A percentile compares a stretch with the other conserved stretches of the same genome.
phyloP scores from a whole-genome alignment of 1,139 yeast genomes.

The Pichia sp. region DNA sequence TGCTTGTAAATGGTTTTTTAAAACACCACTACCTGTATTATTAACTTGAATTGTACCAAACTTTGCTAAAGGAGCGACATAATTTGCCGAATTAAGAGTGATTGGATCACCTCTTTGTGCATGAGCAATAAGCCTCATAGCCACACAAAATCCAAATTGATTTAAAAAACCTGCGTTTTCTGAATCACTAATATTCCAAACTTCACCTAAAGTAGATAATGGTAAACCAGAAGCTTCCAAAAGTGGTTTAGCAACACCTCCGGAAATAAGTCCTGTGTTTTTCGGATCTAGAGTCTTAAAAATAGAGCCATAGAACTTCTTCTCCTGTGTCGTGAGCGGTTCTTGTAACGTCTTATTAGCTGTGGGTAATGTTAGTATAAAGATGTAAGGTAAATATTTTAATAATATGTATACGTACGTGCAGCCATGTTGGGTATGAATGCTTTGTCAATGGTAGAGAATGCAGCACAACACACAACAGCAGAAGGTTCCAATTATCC shows the following conservation, averaged over 20 bases:
- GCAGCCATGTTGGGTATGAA: background rate
- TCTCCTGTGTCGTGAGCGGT: slow-evolving; percentile 71
- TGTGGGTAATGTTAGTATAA: slow-evolving; percentile 2
- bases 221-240: slow-evolving; percentile 85
- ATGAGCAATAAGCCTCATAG: slow-evolving; percentile 85
- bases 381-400: background rate
- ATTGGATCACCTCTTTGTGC: slow-evolving; percentile 65
- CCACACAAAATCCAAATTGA: slow-evolving; percentile 74
- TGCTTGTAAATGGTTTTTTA: slow-evolving; percentile 16
- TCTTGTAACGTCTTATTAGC: slow-evolving; percentile 21
- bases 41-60: slow-evolving; percentile 36
- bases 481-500: no score
- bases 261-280: slow-evolving; percentile 76
- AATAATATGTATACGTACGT: background rate
- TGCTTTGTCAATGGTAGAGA: no score
- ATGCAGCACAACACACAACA: no score
- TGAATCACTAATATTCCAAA: slow-evolving; percentile 89
- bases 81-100: slow-evolving; percentile 40
- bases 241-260: slow-evolving; percentile 80
- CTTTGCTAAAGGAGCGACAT: slow-evolving; percentile 53
- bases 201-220: slow-evolving; percentile 72
- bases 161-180: slow-evolving; percentile 81
- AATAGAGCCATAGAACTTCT: slow-evolving; percentile 61
- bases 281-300: slow-evolving; percentile 79
- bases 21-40: slow-evolving; percentile 20